phyloP scores from a whole-genome alignment of 768 basidiomycete genomes.

The Kockovaella imperatae region DNA sequence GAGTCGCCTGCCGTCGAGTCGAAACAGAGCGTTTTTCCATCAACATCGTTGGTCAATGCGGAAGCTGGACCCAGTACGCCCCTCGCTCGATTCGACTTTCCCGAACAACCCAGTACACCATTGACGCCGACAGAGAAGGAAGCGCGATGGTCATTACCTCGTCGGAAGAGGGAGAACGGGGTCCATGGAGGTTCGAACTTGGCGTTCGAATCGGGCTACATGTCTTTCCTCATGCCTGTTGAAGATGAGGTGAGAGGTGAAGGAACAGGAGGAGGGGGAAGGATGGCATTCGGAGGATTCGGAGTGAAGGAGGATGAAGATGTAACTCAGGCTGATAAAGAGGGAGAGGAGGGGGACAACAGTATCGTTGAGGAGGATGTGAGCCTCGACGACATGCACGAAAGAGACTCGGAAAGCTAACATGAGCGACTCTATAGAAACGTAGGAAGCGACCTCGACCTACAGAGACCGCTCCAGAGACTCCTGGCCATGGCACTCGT shows the following conservation, averaged over 20 bases:
- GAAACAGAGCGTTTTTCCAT: not conserved
- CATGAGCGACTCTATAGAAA: too few species aligned
- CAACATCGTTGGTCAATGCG: too few species aligned
- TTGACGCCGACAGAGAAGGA: conserved; percentile 2
- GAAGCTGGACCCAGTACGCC: not conserved
- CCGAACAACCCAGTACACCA: not conserved
- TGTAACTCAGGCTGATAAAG: conserved; percentile 6
- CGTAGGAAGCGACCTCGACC: too few species aligned
- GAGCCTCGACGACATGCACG: too few species aligned
- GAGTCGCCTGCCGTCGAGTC: not conserved
- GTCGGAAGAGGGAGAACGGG: not conserved
- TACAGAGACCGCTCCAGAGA: too few species aligned
- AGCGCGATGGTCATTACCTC: conserved; percentile 16
- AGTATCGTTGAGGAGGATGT: conserved; percentile 1
- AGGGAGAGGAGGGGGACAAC: conserved; percentile 9
- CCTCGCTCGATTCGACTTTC: not conserved
- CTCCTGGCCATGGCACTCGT: too few species aligned
- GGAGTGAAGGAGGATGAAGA: conserved; percentile 6
- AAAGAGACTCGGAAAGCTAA: too few species aligned
- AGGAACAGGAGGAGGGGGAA: conserved; percentile 16
- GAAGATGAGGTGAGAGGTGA: not conserved
- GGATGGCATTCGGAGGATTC: conserved; percentile 30
- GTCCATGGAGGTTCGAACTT: not conserved
- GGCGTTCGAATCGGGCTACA: conserved; percentile 15
- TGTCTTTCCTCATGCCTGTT: conserved; percentile 7